Conservation (phyloP, 139 green algal species). For the Tetraselmis chui region DNA sequence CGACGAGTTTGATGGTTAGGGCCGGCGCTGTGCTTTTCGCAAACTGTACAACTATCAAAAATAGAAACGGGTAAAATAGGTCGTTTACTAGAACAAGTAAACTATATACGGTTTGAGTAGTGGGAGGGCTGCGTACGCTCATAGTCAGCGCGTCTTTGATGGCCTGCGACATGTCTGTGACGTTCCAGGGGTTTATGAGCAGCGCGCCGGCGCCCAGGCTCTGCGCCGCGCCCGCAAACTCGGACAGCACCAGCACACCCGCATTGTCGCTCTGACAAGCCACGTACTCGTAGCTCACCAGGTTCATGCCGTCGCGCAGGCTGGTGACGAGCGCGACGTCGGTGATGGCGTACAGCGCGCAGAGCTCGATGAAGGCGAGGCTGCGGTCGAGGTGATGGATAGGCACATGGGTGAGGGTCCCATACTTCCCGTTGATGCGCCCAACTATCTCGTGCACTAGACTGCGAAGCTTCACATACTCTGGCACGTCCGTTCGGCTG, state of each 20-base stretch:
- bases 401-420: constrained; percentile 91
- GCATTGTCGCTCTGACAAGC: constrained; percentile 78
- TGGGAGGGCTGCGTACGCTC: no score
- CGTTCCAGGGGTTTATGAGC: constrained; percentile 98
- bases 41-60: no score
- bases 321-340: constrained; percentile 72
- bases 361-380: constrained; percentile 91
- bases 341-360: constrained; percentile 89
- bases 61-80: no score
- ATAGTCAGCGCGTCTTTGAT: constrained; percentile 86
- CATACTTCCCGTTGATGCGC: constrained; percentile 96
- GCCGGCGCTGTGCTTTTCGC: no score
- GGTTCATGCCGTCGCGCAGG: constrained; percentile 89
- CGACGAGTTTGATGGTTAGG: no score
- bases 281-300: constrained; percentile 88
- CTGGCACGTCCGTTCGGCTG: constrained; percentile 87
- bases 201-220: constrained; percentile 79
- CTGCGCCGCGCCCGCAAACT: constrained; percentile 96
- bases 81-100: no score
- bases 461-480: constrained; percentile 86
- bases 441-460: constrained; percentile 99
- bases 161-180: constrained; percentile 80
- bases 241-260: constrained; percentile 91
- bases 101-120: no score
- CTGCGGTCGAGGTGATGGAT: constrained; percentile 95